phyloP scores from a whole-genome alignment of 768 basidiomycete genomes.

The Mrakia gelida region DNA sequence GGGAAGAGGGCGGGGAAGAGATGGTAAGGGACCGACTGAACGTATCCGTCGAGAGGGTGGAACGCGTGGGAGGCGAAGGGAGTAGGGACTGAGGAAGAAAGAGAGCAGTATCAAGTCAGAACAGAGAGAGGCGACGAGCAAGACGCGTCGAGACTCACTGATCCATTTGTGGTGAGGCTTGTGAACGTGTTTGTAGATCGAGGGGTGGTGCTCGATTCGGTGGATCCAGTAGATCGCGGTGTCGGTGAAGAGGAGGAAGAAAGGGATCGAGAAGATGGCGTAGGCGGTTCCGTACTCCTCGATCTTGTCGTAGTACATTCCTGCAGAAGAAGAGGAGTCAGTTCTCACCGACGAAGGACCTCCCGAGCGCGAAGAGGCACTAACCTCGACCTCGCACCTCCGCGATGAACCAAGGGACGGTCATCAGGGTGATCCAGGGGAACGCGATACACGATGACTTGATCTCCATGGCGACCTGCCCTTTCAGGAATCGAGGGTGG shows the following conservation, averaged over 20 bases:
- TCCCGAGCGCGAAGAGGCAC: no score
- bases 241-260: conserved; percentile 81
- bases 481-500: conserved; percentile 87
- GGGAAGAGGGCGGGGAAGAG: conserved; percentile 86
- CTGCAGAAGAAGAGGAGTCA: conserved; percentile 35
- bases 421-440: conserved; percentile 74
- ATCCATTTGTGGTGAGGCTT: conserved; percentile 99
- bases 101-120: background rate
- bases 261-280: conserved; percentile 34
- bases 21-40: conserved; percentile 93
- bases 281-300: conserved; percentile 64
- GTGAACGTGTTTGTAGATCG: conserved; percentile 83
- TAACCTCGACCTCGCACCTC: conserved; percentile 72
- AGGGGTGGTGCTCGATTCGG: conserved; percentile 75
- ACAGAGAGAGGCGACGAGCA: background rate
- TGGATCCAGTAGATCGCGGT: conserved; percentile 97
- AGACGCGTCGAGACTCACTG: conserved; percentile 54
- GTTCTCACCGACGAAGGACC: no score
- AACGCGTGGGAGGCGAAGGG: conserved; percentile 97
- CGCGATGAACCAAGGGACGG: conserved; percentile 87
- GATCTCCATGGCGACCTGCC: conserved; percentile 76
- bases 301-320: conserved; percentile 69
- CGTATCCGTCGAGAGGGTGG: conserved; percentile 90
- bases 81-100: conserved; percentile 67
- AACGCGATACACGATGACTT: conserved; percentile 66